Conservation (phyloP, 2,329 filamentous ascomycete species). For the Calcarisporium arbuscula region DNA sequence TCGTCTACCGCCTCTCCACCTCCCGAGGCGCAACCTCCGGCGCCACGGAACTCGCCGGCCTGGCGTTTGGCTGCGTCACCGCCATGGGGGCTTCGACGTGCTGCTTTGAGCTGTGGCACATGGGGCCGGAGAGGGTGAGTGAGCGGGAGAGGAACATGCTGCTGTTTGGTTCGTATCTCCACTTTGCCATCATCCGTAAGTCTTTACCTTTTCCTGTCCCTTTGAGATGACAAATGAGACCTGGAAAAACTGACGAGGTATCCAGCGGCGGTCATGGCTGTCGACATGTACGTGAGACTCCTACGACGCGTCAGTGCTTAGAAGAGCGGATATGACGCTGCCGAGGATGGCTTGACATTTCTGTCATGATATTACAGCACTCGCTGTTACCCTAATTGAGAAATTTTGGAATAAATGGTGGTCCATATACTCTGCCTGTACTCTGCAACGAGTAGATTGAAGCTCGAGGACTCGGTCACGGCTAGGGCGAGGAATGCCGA, state of each 20-base stretch:
- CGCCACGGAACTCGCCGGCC: conserved; percentile 39
- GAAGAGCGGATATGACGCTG: no score
- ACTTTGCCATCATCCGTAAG: conserved; percentile 49
- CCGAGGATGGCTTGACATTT: no score
- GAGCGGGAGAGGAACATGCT: conserved; percentile 38
- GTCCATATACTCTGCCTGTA: no score
- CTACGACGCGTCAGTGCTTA: conserved; percentile 39
- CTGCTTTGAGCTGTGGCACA: conserved; percentile 42
- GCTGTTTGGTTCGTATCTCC: conserved; percentile 42
- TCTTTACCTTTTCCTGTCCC: conserved; percentile 7
- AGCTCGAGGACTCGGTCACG: no score
- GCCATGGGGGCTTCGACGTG: conserved; percentile 46
- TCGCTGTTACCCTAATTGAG: no score
- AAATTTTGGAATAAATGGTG: no score
- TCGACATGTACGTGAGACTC: conserved; percentile 50
- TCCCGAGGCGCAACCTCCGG: conserved; percentile 27
- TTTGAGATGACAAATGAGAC: not conserved
- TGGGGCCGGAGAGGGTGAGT: conserved; percentile 40
- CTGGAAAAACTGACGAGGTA: not conserved
- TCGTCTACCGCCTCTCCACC: conserved; percentile 34
- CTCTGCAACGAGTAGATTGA: no score
- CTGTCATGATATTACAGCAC: no score
- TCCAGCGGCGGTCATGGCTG: conserved; percentile 41
- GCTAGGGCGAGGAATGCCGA: no score
- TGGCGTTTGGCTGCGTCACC: conserved; percentile 46